Conservation (phyloP, 176 grass and related monocot species). For the Carex scoparia region DNA sequence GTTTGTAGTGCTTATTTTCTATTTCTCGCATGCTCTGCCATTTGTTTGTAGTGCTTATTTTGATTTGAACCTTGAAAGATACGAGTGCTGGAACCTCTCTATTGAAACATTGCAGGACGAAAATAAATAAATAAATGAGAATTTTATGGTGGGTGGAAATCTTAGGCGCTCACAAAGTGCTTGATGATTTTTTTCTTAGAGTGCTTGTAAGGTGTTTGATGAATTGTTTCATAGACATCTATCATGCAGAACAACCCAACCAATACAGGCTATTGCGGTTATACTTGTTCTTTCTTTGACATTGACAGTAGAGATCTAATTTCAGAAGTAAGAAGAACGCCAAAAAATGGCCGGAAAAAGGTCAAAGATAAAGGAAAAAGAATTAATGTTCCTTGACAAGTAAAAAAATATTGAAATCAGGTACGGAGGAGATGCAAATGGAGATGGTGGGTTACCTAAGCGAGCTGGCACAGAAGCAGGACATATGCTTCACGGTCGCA, state of each 20-base stretch:
- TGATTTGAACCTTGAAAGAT: neutral
- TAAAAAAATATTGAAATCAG: constrained; percentile 35
- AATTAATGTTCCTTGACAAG: neutral
- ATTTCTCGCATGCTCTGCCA: neutral
- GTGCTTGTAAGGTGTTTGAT: neutral
- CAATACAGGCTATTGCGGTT: neutral
- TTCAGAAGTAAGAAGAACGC: neutral
- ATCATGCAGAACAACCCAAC: neutral
- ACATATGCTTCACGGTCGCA: constrained; percentile 65
- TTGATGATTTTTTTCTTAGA: neutral
- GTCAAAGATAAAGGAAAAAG: neutral
- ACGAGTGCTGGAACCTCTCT: neutral
- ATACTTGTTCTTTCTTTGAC: neutral
- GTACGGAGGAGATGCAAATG: constrained; percentile 74
- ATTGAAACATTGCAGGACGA: neutral
- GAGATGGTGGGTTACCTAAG: constrained; percentile 90
- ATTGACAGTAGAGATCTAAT: neutral
- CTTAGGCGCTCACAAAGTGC: neutral
- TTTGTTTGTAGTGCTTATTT: neutral
- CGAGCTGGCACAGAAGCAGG: constrained; percentile 65
- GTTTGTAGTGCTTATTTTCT: neutral
- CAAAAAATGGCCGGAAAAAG: neutral
- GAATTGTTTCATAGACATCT: neutral
- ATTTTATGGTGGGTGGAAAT: neutral
- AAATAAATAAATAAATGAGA: neutral